Percentiles rank a stretch among this genome's conserved stretches.
These are phyloP conservation scores for Trametopsis cervina DNA, from an alignment of 768 basidiomycete species.

Conservation along the genomic window DNA sequence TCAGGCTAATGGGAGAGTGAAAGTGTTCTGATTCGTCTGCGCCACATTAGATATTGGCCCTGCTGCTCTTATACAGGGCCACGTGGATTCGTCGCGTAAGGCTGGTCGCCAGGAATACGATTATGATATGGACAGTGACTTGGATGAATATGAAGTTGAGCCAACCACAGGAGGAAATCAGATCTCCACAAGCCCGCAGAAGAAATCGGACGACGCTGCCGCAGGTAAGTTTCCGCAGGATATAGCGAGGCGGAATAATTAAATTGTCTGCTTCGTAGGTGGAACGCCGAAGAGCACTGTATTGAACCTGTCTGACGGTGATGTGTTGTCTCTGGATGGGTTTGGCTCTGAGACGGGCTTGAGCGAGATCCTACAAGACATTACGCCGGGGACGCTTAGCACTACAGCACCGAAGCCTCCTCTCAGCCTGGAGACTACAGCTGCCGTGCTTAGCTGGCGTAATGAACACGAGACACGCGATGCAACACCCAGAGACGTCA, in stretches of 20 bases:
- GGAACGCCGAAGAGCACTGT: constrained; percentile 5
- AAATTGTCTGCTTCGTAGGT: too few species aligned
- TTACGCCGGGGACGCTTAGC: neutral
- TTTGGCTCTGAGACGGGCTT: constrained; percentile 4
- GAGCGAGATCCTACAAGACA: neutral
- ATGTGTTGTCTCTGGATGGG: constrained; percentile 8
- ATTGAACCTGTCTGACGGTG: neutral
- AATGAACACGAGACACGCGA: constrained; percentile 1
- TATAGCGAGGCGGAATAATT: too few species aligned
- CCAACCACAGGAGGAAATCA: neutral
- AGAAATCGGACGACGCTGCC: too few species aligned
- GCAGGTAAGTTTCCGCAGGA: too few species aligned
- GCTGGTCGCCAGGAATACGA: constrained; percentile 2
- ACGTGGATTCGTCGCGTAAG: neutral
- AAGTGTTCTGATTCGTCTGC: too few species aligned
- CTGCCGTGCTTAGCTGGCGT: constrained; percentile 4
- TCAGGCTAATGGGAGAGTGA: too few species aligned
- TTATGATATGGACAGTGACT: constrained; percentile 11
- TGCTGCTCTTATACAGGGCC: neutral
- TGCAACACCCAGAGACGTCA: constrained; percentile 1
- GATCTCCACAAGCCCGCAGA: neutral
- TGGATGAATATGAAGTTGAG: constrained; percentile 9
- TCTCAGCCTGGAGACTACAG: constrained; percentile 4
- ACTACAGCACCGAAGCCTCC: neutral
- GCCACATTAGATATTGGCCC: neutral